Evolutionary conservation across 192 early-diverging fungal species (phyloP).

Genomic region (Coemansia erecta): DNA sequence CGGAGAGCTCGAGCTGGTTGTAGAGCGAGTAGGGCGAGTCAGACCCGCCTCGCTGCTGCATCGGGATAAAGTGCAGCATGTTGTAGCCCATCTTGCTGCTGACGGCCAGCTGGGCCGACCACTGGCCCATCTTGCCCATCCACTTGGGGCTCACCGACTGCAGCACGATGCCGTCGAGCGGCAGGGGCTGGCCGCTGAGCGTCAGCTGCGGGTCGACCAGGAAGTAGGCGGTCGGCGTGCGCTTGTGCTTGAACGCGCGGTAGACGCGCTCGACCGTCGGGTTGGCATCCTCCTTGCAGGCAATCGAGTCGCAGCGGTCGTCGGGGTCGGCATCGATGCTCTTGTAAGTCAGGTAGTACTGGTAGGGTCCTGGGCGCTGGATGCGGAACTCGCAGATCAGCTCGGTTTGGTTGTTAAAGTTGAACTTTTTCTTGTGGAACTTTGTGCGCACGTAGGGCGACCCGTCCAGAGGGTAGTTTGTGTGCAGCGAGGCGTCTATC

Average conservation of each 20-base stretch:
- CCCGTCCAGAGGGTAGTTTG: constrained; percentile 84
- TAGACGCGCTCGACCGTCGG: constrained; percentile 43
- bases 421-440: constrained; percentile 41
- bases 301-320: constrained; percentile 20
- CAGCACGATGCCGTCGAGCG: constrained; percentile 86
- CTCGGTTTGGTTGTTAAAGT: constrained; percentile 56
- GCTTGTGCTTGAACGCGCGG: constrained; percentile 22
- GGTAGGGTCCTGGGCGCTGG: constrained; percentile 73
- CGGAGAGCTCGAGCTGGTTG: constrained; percentile 88
- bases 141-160: constrained; percentile 96
- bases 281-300: constrained; percentile 15
- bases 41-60: constrained; percentile 85
- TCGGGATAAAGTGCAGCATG: constrained; percentile 96
- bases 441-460: constrained; percentile 49
- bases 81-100: constrained; percentile 87
- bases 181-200: constrained; percentile 59
- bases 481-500: constrained; percentile 68
- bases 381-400: constrained; percentile 67
- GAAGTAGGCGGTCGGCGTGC: constrained; percentile 64
- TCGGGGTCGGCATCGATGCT: constrained; percentile 27
- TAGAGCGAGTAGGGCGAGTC: constrained; percentile 98
- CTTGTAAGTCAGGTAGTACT: constrained; percentile 80
- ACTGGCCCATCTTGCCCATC: constrained; percentile 79
- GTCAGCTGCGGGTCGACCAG: constrained; percentile 85
- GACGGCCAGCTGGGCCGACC: constrained; percentile 70